A percentile compares a stretch with the other conserved stretches of the same genome.
Conservation (phyloP, 768 basidiomycete species). For the Agaricus blazei region DNA sequence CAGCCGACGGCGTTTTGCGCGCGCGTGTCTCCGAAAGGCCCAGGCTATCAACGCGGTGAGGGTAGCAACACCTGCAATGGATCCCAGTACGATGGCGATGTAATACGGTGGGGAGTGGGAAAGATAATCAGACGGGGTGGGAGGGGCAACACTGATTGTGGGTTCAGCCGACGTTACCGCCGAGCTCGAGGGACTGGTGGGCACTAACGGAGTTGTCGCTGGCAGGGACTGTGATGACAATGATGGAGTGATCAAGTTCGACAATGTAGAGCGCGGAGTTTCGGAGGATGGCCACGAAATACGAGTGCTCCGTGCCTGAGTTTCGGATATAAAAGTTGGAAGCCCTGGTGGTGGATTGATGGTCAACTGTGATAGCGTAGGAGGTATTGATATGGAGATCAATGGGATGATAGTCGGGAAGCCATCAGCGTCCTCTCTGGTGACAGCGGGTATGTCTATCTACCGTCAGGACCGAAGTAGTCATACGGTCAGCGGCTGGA, state of each 20-base stretch:
- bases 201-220: not conserved
- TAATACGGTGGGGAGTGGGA: conserved; percentile 40
- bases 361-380: conserved; percentile 1
- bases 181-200: conserved; percentile 4
- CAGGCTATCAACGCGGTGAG: conserved; percentile 44
- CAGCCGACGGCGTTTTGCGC: conserved; percentile 28
- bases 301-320: conserved; percentile 6
- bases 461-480: not conserved
- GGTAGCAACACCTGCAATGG: conserved; percentile 38
- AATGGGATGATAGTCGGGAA: not conserved
- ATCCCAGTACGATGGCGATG: conserved; percentile 43
- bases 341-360: conserved; percentile 4
- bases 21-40: conserved; percentile 34
- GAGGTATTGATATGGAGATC: not conserved
- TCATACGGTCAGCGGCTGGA: not conserved
- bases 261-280: not conserved
- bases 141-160: conserved; percentile 1
- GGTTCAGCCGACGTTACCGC: conserved; percentile 9
- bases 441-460: conserved; percentile 1
- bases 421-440: not conserved
- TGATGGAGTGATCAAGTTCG: not conserved
- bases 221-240: not conserved
- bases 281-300: not conserved
- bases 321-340: conserved; percentile 4
- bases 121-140: conserved; percentile 9